Evolutionary conservation across 163 green algal species (phyloP).

Genomic region (Smithsoniella earleae): DNA sequence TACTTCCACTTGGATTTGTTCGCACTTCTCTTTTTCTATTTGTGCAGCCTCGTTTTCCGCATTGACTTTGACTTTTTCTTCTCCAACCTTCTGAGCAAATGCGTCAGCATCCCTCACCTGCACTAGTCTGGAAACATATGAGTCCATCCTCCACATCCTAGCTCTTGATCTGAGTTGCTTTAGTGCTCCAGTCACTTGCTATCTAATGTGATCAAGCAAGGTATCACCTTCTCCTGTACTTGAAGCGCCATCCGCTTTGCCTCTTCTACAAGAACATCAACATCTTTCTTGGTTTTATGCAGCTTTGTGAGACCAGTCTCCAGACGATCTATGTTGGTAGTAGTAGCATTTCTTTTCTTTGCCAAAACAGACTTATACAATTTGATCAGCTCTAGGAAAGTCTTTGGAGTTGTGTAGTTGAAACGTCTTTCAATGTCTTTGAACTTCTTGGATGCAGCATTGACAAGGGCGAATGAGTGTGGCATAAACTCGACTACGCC

Average conservation of each 20-base stretch:
- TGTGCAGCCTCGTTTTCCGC: conserved; percentile 59
- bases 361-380: conserved; percentile 64
- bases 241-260: conserved; percentile 61
- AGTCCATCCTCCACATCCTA: no score
- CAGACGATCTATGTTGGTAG: conserved; percentile 53
- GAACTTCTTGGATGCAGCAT: conserved; percentile 45
- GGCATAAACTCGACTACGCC: conserved; percentile 79
- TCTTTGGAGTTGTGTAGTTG: conserved; percentile 75
- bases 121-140: no score
- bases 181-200: no score
- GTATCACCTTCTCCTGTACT: conserved; percentile 70
- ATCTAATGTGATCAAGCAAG: no score
- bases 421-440: conserved; percentile 56
- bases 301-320: conserved; percentile 68
- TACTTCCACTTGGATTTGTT: conserved; percentile 59
- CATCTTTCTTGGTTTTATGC: conserved; percentile 53
- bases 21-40: conserved; percentile 73
- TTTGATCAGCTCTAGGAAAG: conserved; percentile 68
- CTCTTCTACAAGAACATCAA: conserved; percentile 63
- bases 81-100: conserved; percentile 62
- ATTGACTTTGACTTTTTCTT: conserved; percentile 70
- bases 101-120: conserved; percentile 56
- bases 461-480: conserved; percentile 66
- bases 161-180: no score
- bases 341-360: conserved; percentile 50